Percentiles rank a stretch among this genome's conserved stretches.
These are phyloP conservation scores for Senna siamea DNA, from an alignment of 306 rosid species.

Conservation along the genomic window DNA sequence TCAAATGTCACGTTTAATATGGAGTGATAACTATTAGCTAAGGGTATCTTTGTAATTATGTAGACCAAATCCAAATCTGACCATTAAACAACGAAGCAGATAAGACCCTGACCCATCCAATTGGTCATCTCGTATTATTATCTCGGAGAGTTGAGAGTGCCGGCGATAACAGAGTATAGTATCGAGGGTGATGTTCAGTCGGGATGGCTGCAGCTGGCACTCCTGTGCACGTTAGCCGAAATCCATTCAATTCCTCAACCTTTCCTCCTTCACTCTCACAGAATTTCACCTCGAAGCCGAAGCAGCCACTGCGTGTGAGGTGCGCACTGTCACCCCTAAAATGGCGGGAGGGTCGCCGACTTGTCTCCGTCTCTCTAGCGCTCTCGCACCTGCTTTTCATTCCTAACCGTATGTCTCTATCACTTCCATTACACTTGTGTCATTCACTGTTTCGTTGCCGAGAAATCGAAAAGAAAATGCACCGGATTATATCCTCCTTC, in stretches of 20 bases:
- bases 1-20: too few relatives aligned
- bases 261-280: background rate
- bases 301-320: slow-evolving; percentile 42
- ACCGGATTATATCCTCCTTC: background rate
- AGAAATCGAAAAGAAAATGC: slow-evolving; percentile 3
- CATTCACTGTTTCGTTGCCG: slow-evolving; percentile 1
- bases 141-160: too few relatives aligned
- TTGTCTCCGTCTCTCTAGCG: slow-evolving; percentile 63
- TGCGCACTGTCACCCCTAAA: slow-evolving; percentile 59
- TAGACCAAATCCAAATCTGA: slow-evolving; percentile 2
- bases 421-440: background rate
- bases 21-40: too few relatives aligned
- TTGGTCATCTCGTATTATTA: too few relatives aligned
- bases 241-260: slow-evolving; percentile 26
- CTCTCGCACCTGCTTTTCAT: slow-evolving; percentile 58
- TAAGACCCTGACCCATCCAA: slow-evolving; percentile 14
- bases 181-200: slow-evolving; percentile 31
- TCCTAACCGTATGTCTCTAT: slow-evolving; percentile 53
- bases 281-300: background rate
- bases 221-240: slow-evolving; percentile 53
- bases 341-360: slow-evolving; percentile 72
- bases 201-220: slow-evolving; percentile 52
- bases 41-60: background rate
- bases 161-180: too few relatives aligned
- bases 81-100: background rate